These are phyloP conservation scores for Sugiyamaella floridensis DNA, from an alignment of 805 yeast genomes.

Conservation along the genomic window DNA sequence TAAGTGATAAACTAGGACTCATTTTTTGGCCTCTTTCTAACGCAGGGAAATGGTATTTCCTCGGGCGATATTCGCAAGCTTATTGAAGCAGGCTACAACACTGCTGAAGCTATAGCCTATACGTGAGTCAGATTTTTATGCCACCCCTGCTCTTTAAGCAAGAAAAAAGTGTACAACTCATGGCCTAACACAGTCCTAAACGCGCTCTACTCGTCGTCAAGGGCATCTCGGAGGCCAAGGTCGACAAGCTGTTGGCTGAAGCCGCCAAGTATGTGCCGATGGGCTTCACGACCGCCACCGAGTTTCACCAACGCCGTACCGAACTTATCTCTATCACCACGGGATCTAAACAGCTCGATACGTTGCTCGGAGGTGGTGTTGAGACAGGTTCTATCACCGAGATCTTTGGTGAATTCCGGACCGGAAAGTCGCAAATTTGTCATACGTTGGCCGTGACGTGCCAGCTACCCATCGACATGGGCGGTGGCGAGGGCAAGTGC, in stretches of 20 bases:
- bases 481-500: conserved; percentile 98
- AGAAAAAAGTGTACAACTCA: background rate
- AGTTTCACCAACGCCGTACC: conserved; percentile 80
- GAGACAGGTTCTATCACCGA: conserved; percentile 98
- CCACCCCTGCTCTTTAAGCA: background rate
- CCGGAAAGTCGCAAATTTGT: conserved; percentile 95
- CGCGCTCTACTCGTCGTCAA: conserved; percentile 68
- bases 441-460: conserved; percentile 96
- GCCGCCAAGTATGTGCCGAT: conserved; percentile 85
- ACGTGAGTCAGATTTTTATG: conserved; percentile 38
- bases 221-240: conserved; percentile 94
- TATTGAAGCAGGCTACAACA: conserved; percentile 74
- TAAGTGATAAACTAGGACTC: background rate
- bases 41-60: conserved; percentile 62
- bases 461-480: conserved; percentile 92
- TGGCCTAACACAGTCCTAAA: conserved; percentile 44
- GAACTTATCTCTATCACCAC: conserved; percentile 91
- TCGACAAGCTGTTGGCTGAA: conserved; percentile 73
- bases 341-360: conserved; percentile 90
- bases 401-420: conserved; percentile 93
- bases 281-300: conserved; percentile 97
- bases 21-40: background rate
- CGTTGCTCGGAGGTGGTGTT: conserved; percentile 90
- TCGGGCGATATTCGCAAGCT: conserved; percentile 71
- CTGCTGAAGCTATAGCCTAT: conserved; percentile 89